Conservation (phyloP, 305 asterid species). For the Fraxinus albicans region DNA sequence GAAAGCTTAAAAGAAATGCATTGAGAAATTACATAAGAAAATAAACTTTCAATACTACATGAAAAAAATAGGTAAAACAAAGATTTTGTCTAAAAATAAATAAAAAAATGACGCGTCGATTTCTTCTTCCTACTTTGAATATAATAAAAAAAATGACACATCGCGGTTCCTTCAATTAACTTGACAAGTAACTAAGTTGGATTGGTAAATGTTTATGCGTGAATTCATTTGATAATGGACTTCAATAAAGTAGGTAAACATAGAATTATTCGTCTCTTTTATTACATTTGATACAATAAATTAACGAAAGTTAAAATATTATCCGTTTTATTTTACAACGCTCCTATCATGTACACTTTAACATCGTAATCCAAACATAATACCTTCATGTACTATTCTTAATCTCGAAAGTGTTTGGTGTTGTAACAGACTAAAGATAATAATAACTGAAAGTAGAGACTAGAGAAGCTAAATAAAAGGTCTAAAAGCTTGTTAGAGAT, state of each 20-base stretch:
- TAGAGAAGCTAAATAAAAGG: conserved; percentile 7
- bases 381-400: not conserved
- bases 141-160: not conserved
- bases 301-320: not conserved
- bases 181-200: not conserved
- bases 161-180: not conserved
- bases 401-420: not conserved
- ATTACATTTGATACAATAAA: not conserved
- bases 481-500: not conserved
- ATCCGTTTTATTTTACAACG: not conserved
- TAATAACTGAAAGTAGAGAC: not conserved
- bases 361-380: not conserved
- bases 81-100: not conserved
- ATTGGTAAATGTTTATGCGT: not conserved
- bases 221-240: not conserved
- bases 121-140: not conserved
- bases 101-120: not conserved
- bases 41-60: not conserved
- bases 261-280: not conserved
- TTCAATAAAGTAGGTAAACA: not conserved
- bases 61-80: not conserved
- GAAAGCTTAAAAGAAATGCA: not conserved
- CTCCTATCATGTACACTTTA: not conserved
- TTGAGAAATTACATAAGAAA: not conserved
- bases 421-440: not conserved